phyloP scores from a whole-genome alignment of 768 basidiomycete species.

The Scleroderma bovista region DNA sequence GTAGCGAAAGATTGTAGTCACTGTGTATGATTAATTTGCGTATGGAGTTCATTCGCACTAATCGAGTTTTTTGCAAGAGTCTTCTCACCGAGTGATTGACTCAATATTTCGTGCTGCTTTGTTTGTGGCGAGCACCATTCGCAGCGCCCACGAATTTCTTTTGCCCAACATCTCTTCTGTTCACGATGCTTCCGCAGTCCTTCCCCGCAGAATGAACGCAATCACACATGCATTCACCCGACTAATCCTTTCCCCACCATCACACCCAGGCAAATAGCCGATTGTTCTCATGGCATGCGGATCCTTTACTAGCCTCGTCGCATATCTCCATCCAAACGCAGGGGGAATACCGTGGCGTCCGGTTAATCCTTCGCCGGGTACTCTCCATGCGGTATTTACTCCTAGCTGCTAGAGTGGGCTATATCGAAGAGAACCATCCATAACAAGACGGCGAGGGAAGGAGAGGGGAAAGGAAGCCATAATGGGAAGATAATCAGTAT shows the following conservation, averaged over 20 bases:
- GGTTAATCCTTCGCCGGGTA: conserved; percentile 72
- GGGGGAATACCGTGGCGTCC: conserved; percentile 69
- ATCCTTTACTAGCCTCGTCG: conserved; percentile 95
- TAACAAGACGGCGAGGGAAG: conserved; percentile 58
- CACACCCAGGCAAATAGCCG: conserved; percentile 71
- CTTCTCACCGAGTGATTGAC: too few relatives aligned
- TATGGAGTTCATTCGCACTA: not conserved
- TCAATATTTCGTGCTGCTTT: conserved; percentile 6
- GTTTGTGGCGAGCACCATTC: not conserved
- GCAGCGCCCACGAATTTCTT: not conserved
- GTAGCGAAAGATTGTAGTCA: not conserved
- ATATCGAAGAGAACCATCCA: conserved; percentile 82
- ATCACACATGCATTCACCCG: conserved; percentile 63
- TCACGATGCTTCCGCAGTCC: conserved; percentile 22
- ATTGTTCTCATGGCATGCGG: conserved; percentile 95
- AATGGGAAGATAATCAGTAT: conserved; percentile 23
- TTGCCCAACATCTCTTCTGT: conserved; percentile 6
- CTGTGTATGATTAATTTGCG: not conserved
- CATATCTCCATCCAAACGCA: conserved; percentile 80
- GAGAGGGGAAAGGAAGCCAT: conserved; percentile 33
- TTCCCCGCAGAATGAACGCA: conserved; percentile 13
- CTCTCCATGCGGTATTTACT: conserved; percentile 86
- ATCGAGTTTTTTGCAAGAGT: too few relatives aligned
- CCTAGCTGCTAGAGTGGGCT: conserved; percentile 86
- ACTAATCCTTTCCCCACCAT: conserved; percentile 64